phyloP scores from a whole-genome alignment of 257 asterid species.

The Ocimum tenuiflorum region DNA sequence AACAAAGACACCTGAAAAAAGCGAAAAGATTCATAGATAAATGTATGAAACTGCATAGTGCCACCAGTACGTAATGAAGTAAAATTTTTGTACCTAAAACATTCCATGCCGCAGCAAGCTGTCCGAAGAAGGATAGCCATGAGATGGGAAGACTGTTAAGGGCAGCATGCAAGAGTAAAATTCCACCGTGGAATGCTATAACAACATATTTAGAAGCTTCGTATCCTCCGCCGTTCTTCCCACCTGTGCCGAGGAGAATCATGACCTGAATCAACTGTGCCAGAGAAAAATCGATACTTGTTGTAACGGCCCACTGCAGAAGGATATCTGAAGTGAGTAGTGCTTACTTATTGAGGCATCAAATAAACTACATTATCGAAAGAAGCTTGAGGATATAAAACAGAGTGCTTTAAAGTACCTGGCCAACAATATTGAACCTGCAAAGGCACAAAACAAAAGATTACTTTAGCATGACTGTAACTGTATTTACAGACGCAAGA shows the following conservation, averaged over 20 bases:
- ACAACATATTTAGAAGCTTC: constrained; percentile 74
- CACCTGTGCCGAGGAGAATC: constrained; percentile 87
- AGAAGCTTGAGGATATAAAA: constrained; percentile 8
- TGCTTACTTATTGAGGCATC: neutral
- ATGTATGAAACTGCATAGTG: neutral
- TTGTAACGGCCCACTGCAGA: constrained; percentile 96
- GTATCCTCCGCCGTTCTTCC: constrained; percentile 82
- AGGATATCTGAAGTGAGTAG: constrained; percentile 22
- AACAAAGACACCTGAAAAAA: constrained; percentile 81
- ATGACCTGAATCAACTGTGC: constrained; percentile 92
- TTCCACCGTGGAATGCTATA: constrained; percentile 67
- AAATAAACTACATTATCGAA: neutral
- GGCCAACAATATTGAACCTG: constrained; percentile 99
- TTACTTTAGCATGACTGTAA: neutral
- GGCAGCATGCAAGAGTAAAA: constrained; percentile 61
- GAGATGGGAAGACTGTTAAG: constrained; percentile 87
- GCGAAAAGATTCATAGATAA: neutral
- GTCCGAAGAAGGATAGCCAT: constrained; percentile 69
- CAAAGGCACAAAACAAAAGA: constrained; percentile 18
- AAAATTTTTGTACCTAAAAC: constrained; percentile 43
- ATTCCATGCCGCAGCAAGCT: constrained; percentile 94
- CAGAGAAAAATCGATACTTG: constrained; percentile 79
- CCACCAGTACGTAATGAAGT: neutral
- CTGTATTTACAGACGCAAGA: neutral
- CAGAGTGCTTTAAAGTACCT: constrained; percentile 44